Conservation (phyloP, 176 grass and related monocot species). For the Otatea glauca region DNA sequence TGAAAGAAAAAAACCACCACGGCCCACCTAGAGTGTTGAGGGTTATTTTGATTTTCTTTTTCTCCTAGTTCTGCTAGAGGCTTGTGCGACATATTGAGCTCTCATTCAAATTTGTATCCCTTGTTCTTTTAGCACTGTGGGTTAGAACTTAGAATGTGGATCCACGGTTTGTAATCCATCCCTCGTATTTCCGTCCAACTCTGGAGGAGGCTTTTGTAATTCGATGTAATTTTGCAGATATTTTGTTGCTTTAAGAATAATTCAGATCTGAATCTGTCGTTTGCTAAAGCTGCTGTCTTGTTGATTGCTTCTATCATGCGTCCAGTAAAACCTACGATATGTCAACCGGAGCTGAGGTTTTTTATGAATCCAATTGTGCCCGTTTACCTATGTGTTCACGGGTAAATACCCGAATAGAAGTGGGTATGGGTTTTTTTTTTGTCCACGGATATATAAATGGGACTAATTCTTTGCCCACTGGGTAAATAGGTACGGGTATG, state of each 20-base stretch:
- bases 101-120: conserved; percentile 31
- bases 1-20: conserved; percentile 6
- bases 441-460: no score
- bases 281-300: not conserved
- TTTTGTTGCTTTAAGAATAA: conserved; percentile 33
- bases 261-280: not conserved
- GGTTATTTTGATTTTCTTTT: conserved; percentile 19
- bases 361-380: no score
- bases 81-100: conserved; percentile 39
- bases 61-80: conserved; percentile 33
- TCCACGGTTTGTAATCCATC: conserved; percentile 34
- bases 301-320: not conserved
- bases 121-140: conserved; percentile 33
- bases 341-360: not conserved
- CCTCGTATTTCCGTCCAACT: conserved; percentile 16
- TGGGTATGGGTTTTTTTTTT: no score
- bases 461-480: no score
- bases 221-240: conserved; percentile 40
- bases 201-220: conserved; percentile 36
- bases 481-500: no score
- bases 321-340: not conserved
- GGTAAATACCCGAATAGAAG: no score
- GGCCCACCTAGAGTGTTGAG: conserved; percentile 2
- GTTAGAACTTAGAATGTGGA: conserved; percentile 35
- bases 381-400: no score